These are phyloP conservation scores for Sugiyamaella marilandica DNA, from an alignment of 805 yeast species.

Conservation along the genomic window DNA sequence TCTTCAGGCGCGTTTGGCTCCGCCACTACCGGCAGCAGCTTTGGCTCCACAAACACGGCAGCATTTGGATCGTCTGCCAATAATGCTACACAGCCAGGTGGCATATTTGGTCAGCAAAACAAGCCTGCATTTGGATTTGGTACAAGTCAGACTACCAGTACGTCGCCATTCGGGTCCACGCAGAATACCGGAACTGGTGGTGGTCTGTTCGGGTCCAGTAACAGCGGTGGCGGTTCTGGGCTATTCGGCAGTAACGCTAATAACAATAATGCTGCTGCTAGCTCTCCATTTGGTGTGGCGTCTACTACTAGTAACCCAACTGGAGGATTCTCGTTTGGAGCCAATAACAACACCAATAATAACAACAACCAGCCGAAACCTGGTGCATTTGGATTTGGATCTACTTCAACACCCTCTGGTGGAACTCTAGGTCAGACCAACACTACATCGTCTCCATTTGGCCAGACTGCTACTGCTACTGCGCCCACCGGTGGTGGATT, in stretches of 20 bases:
- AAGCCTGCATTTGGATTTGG: conserved; percentile 1
- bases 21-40: conserved; percentile 31
- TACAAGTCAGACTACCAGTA: conserved; percentile 10
- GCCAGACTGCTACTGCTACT: conserved; percentile 16
- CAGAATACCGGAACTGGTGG: conserved; percentile 12
- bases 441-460: conserved; percentile 22
- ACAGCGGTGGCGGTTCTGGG: conserved; percentile 29
- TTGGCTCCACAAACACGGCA: conserved; percentile 26
- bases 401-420: conserved; percentile 17
- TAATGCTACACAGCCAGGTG: conserved; percentile 8
- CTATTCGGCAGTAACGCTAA: conserved; percentile 33
- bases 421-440: conserved; percentile 33
- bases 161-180: not conserved
- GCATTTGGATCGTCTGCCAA: conserved; percentile 21
- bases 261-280: not conserved
- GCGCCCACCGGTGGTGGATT: conserved; percentile 33
- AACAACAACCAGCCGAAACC: conserved; percentile 16
- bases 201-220: conserved; percentile 37
- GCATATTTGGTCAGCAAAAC: conserved; percentile 8
- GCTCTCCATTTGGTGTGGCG: conserved; percentile 5
- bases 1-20: conserved; percentile 5
- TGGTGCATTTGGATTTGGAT: conserved; percentile 23
- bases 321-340: conserved; percentile 20
- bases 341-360: not conserved
- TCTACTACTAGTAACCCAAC: conserved; percentile 9